These are phyloP conservation scores for Asterionellopsis glacialis DNA, from an alignment of 108 stramenopile genomes.

Conservation along the genomic window DNA sequence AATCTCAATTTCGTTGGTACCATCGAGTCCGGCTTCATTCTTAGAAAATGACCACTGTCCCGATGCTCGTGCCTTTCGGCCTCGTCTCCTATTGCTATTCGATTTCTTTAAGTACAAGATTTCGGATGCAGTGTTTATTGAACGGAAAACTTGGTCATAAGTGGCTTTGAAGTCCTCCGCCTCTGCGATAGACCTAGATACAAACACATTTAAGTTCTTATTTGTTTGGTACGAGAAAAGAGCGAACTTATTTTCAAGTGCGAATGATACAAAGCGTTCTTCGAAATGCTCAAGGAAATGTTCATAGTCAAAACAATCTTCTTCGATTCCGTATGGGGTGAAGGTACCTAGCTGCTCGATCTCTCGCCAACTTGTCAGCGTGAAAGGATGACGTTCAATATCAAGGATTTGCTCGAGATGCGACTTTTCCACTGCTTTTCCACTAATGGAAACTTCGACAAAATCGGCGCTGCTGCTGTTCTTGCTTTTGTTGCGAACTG, in stretches of 20 bases:
- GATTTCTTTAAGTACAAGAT: constrained; percentile 1
- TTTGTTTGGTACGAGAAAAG: constrained; percentile 24
- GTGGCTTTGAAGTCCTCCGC: no score
- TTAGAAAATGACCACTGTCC: not conserved
- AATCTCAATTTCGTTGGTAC: not conserved
- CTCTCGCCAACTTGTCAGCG: constrained; percentile 22
- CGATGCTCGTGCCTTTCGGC: constrained; percentile 15
- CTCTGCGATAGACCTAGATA: not conserved
- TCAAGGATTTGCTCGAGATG: constrained; percentile 58
- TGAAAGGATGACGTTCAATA: constrained; percentile 45
- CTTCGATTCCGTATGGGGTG: constrained; percentile 6
- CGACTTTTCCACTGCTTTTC: constrained; percentile 18
- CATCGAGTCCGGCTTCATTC: constrained; percentile 7
- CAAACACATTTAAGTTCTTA: constrained; percentile 10
- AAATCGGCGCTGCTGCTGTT: constrained; percentile 11
- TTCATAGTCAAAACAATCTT: constrained; percentile 7
- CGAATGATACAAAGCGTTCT: constrained; percentile 51
- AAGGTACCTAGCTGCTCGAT: constrained; percentile 39
- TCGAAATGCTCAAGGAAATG: constrained; percentile 27
- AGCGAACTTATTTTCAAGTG: constrained; percentile 40
- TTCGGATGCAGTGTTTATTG: no score
- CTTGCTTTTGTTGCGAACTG: not conserved
- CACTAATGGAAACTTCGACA: constrained; percentile 26
- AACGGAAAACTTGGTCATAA: no score
- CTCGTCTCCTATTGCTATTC: not conserved